These are phyloP conservation scores for Xylaria grammica DNA, from an alignment of 495 filamentous ascomycete species.

Conservation along the genomic window DNA sequence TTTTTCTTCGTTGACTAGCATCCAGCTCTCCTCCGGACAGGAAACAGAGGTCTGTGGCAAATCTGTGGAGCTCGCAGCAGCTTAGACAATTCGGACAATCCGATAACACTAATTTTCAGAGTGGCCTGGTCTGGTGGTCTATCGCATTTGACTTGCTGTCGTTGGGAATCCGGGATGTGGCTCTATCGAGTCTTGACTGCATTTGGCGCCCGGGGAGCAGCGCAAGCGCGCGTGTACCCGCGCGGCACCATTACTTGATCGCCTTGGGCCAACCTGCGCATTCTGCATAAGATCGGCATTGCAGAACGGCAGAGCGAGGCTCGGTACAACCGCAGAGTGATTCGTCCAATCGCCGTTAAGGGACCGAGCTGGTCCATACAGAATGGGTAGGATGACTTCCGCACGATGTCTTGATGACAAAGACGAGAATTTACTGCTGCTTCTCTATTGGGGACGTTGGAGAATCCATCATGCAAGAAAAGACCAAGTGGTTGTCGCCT, in stretches of 20 bases:
- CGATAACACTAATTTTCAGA: not conserved
- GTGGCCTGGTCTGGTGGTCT: not conserved
- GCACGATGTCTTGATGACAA: conserved; percentile 10
- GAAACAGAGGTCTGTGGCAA: not conserved
- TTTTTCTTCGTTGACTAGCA: not conserved
- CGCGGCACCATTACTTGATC: conserved; percentile 6
- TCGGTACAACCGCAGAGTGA: not conserved
- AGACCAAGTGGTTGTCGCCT: conserved; percentile 7
- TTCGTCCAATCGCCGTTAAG: not conserved
- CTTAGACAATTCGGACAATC: no score
- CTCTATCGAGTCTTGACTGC: not conserved
- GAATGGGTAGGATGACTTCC: not conserved
- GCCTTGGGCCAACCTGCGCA: not conserved
- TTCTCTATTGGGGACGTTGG: not conserved
- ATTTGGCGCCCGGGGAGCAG: conserved; percentile 9
- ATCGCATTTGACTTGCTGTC: not conserved
- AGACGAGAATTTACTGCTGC: not conserved
- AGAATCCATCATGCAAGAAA: conserved; percentile 1
- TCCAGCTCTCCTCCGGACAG: not conserved
- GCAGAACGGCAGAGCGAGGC: conserved; percentile 16
- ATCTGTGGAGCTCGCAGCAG: not conserved
- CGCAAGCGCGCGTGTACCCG: conserved; percentile 7
- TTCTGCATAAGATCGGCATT: conserved; percentile 13
- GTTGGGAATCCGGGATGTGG: not conserved
- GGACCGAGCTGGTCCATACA: conserved; percentile 2